phyloP scores from a whole-genome alignment of 1,284 basidiomycete species.

The Psilocybe mexicana region DNA sequence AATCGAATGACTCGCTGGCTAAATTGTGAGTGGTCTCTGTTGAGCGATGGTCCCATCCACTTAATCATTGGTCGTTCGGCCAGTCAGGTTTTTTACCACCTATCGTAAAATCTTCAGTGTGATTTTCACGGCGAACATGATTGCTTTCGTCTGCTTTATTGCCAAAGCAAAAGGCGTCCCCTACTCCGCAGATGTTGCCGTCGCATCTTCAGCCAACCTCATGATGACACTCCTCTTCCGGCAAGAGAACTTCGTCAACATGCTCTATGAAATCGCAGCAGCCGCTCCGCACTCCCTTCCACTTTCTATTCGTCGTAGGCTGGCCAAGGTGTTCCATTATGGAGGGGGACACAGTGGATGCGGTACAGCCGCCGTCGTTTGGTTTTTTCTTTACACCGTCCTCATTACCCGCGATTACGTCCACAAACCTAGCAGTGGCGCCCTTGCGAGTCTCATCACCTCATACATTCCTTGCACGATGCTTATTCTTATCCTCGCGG shows the following conservation, averaged over 20 bases:
- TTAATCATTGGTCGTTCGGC: not conserved
- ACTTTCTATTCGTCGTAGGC: constrained; percentile 30
- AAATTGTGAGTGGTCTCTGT: constrained; percentile 14
- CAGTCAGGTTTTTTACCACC: constrained; percentile 28
- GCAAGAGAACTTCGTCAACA: constrained; percentile 39
- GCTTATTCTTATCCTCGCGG: constrained; percentile 31
- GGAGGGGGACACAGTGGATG: constrained; percentile 37
- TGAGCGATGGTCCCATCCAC: not conserved
- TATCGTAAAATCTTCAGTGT: constrained; percentile 32
- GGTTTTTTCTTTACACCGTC: constrained; percentile 34
- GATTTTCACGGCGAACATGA: constrained; percentile 32
- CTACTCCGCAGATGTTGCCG: constrained; percentile 29
- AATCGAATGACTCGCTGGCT: constrained; percentile 21
- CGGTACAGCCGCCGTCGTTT: constrained; percentile 33
- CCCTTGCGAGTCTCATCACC: constrained; percentile 24
- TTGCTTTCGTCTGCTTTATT: constrained; percentile 29
- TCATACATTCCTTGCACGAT: constrained; percentile 30
- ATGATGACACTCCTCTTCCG: constrained; percentile 37
- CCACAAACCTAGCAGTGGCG: constrained; percentile 18
- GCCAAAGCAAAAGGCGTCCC: constrained; percentile 30
- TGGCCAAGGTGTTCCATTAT: constrained; percentile 37
- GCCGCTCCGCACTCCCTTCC: constrained; percentile 33
- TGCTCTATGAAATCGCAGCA: constrained; percentile 33
- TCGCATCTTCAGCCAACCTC: constrained; percentile 36
- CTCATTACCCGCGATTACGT: constrained; percentile 32